Percentiles rank a stretch among this genome's conserved stretches.
Evolutionary conservation across 352 stramenopile genomes (phyloP).

Genomic region (Pythium myriotylum): DNA sequence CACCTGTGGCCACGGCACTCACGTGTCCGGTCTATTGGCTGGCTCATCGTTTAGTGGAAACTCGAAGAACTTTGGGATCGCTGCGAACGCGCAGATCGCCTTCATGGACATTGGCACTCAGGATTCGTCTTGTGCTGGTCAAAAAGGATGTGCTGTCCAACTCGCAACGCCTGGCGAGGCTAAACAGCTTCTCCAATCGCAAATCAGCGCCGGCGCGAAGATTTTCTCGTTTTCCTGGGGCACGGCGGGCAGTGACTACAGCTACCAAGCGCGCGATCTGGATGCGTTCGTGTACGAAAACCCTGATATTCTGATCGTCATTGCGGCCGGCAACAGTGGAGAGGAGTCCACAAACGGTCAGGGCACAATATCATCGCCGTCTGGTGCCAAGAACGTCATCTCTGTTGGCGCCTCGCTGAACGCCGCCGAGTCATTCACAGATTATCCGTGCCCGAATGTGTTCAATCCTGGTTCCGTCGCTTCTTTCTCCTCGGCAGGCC

Average conservation of each 20-base stretch:
- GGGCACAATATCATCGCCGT: conserved; percentile 80
- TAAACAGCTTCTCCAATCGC: conserved; percentile 57
- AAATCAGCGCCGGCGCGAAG: conserved; percentile 68
- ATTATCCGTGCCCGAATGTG: conserved; percentile 51
- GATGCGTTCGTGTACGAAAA: conserved; percentile 87
- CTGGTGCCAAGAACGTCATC: conserved; percentile 85
- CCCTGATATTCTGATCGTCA: conserved; percentile 82
- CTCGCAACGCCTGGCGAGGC: conserved; percentile 69
- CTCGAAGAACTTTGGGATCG: conserved; percentile 67
- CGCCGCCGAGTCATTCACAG: conserved; percentile 46
- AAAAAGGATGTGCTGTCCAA: conserved; percentile 51
- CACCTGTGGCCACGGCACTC: conserved; percentile 86
- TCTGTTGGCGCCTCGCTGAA: conserved; percentile 82
- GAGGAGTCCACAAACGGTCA: conserved; percentile 54
- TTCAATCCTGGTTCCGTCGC: conserved; percentile 81
- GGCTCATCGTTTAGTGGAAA: conserved; percentile 74
- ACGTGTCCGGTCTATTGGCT: conserved; percentile 81
- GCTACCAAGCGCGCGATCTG: conserved; percentile 69
- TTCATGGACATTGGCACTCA: conserved; percentile 91
- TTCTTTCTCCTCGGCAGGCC: conserved; percentile 82
- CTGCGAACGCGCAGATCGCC: conserved; percentile 78
- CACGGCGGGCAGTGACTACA: conserved; percentile 77
- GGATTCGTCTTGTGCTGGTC: conserved; percentile 44
- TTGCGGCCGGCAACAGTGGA: conserved; percentile 90
- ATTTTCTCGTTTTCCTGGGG: conserved; percentile 90